Evolutionary conservation across 768 basidiomycete genomes (phyloP).

Genomic region (Boletus barrowsii): DNA sequence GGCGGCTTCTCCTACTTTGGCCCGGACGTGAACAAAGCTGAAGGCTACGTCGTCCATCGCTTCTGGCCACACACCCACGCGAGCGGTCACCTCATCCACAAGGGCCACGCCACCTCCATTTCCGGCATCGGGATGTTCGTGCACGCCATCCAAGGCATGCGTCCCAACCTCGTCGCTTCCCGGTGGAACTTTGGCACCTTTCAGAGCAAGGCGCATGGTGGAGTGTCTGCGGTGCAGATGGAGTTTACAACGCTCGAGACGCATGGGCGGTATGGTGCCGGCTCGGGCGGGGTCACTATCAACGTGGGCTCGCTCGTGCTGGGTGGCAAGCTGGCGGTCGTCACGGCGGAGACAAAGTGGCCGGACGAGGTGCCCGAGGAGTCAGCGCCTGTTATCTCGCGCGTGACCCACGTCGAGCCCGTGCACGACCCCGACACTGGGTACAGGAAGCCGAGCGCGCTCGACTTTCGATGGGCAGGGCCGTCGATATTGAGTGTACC

Average conservation of each 20-base stretch:
- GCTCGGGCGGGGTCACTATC: conserved; percentile 79
- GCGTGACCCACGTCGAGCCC: conserved; percentile 60
- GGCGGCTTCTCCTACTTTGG: conserved; percentile 93
- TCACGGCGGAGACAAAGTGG: conserved; percentile 80
- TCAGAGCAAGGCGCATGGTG: conserved; percentile 68
- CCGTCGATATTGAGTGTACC: conserved; percentile 54
- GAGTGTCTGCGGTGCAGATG: conserved; percentile 90
- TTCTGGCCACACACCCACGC: conserved; percentile 79
- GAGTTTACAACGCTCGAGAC: conserved; percentile 84
- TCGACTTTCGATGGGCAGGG: conserved; percentile 78
- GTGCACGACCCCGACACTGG: conserved; percentile 75
- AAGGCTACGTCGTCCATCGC: conserved; percentile 85
- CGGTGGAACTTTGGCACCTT: conserved; percentile 97
- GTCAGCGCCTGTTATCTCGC: conserved; percentile 54
- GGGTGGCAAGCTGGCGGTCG: conserved; percentile 67
- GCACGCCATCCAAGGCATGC: conserved; percentile 98
- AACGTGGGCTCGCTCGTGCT: conserved; percentile 86
- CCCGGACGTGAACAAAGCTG: conserved; percentile 58
- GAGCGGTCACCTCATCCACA: conserved; percentile 64
- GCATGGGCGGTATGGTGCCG: conserved; percentile 75
- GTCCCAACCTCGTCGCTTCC: conserved; percentile 88
- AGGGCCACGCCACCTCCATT: conserved; percentile 56
- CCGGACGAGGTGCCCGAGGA: conserved; percentile 55
- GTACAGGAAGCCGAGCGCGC: conserved; percentile 67
- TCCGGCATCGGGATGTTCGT: conserved; percentile 81